Conservation (phyloP, 1,284 basidiomycete species). For the Puccinia hordei region DNA sequence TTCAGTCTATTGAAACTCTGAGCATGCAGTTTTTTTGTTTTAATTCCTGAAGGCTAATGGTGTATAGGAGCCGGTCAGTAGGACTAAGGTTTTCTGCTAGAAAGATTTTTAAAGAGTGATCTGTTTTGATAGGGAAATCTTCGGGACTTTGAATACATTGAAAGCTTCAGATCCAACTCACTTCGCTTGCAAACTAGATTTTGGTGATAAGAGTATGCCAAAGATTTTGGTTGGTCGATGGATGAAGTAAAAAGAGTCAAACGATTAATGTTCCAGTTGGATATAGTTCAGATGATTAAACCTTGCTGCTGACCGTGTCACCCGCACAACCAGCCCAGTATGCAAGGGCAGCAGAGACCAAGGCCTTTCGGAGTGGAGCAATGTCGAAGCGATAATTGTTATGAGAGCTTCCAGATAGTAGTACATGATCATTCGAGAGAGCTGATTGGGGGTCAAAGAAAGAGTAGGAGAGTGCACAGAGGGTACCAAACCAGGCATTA, state of each 20-base stretch:
- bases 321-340: slow-evolving; percentile 43
- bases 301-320: slow-evolving; percentile 36
- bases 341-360: slow-evolving; percentile 31
- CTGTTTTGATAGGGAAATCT: neutral
- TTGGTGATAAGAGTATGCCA: neutral
- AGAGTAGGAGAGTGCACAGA: slow-evolving; percentile 27
- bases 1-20: too few species aligned
- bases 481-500: slow-evolving; percentile 43
- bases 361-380: neutral
- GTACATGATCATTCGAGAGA: neutral
- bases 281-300: neutral
- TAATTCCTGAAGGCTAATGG: too few species aligned
- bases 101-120: too few species aligned
- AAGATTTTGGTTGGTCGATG: neutral
- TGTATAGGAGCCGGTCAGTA: too few species aligned
- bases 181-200: slow-evolving; percentile 38
- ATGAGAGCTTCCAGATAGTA: neutral
- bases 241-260: neutral
- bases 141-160: neutral
- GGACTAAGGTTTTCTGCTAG: too few species aligned
- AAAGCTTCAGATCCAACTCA: neutral
- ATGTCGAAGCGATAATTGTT: neutral
- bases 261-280: neutral
- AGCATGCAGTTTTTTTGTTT: too few species aligned
- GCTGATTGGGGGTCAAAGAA: neutral